Conservation (phyloP, 768 basidiomycete species). For the Imleria badia region DNA sequence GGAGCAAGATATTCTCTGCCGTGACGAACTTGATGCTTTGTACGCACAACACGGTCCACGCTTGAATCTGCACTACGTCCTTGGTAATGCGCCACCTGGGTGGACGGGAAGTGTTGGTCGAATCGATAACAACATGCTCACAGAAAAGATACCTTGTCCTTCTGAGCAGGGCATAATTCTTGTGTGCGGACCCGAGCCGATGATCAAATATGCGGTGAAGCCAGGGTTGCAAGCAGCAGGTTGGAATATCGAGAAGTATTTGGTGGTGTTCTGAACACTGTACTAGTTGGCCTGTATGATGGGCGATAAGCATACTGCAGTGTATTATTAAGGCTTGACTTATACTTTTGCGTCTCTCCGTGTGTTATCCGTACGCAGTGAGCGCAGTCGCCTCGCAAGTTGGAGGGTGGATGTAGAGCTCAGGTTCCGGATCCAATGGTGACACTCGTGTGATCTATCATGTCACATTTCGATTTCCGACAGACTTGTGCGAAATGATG, state of each 20-base stretch:
- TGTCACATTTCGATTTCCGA: too few species aligned
- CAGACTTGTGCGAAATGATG: too few species aligned
- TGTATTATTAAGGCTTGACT: too few species aligned
- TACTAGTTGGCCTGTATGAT: background rate
- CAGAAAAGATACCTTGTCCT: constrained; percentile 40
- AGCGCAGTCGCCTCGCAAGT: too few species aligned
- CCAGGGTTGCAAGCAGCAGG: constrained; percentile 34
- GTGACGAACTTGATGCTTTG: constrained; percentile 46
- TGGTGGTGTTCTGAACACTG: constrained; percentile 36
- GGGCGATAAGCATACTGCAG: too few species aligned
- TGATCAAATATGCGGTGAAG: constrained; percentile 35
- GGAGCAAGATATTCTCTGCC: constrained; percentile 51
- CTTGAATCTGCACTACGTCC: constrained; percentile 44
- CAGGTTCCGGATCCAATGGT: too few species aligned
- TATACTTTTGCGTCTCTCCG: too few species aligned
- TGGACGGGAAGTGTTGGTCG: constrained; percentile 46
- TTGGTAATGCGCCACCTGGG: constrained; percentile 32
- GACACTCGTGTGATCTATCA: too few species aligned
- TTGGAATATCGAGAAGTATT: constrained; percentile 34
- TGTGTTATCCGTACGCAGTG: too few species aligned
- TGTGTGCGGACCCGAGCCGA: constrained; percentile 49
- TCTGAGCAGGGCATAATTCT: constrained; percentile 40
- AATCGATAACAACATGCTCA: constrained; percentile 39
- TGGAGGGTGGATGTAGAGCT: too few species aligned
- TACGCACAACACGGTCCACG: constrained; percentile 27